Conservation (phyloP, 2,329 filamentous ascomycete genomes). For the Fusarium coffeatum region DNA sequence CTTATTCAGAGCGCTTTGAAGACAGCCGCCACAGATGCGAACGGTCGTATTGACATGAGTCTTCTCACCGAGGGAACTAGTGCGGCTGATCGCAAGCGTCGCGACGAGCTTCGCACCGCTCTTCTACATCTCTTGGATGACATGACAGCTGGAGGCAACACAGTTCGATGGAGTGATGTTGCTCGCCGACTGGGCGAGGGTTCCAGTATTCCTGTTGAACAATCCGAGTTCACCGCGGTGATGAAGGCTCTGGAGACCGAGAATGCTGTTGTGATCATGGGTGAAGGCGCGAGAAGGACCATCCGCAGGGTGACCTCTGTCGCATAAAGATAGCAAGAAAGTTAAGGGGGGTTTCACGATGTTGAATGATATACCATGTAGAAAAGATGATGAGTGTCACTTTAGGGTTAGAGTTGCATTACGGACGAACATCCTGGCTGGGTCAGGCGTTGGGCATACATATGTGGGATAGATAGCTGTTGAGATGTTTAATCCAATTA, state of each 20-base stretch:
- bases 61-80: conserved; percentile 94
- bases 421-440: conserved; percentile 30
- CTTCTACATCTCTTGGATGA: conserved; percentile 83
- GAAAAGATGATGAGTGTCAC: conserved; percentile 23
- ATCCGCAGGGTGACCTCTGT: conserved; percentile 76
- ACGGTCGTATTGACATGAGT: conserved; percentile 97
- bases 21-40: conserved; percentile 92
- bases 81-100: conserved; percentile 83
- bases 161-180: conserved; percentile 83
- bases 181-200: conserved; percentile 77
- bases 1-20: conserved; percentile 95
- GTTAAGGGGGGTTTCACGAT: conserved; percentile 20
- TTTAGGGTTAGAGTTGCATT: conserved; percentile 18
- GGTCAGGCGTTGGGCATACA: conserved; percentile 43
- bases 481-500: conserved; percentile 24
- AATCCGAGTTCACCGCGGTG: conserved; percentile 83
- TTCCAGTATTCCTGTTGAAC: conserved; percentile 77
- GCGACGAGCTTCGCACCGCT: conserved; percentile 85
- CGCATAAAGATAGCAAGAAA: conserved; percentile 16
- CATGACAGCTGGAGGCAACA: conserved; percentile 74
- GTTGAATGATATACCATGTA: conserved; percentile 45
- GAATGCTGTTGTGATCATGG: conserved; percentile 80
- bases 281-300: conserved; percentile 85
- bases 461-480: conserved; percentile 35
- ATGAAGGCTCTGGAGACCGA: conserved; percentile 85